Evolutionary conservation across 1,284 basidiomycete species (phyloP), one percentile per base, ranked within the genome.

Genomic region (Schizophyllum commune): DNA sequence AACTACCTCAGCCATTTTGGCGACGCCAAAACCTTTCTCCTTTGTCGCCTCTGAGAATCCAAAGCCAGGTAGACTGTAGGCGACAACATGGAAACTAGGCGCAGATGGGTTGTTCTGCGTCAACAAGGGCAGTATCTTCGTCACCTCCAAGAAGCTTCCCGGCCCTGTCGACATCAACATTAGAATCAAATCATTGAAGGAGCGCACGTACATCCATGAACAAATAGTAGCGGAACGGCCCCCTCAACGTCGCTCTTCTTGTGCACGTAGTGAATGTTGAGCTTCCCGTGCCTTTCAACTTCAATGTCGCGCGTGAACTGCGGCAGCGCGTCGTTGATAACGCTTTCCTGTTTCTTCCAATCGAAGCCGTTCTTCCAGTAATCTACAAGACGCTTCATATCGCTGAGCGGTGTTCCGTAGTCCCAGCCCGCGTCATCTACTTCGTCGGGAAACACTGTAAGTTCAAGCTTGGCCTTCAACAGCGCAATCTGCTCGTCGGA

Each of bases 51-150:
- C 77, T 0, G 83, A 84, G 67, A 83, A 83, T 0, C 83, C 82
- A 67, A 69, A 86, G 0, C 80, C 80, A 5, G 84, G 83, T 15
- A 85, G 65, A 66, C 81, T 80, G 4, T 78, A 64, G 0, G 79
- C 78, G 0, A 85, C 81, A 20, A 85, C 81, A 64, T 86, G 83
- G 66, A 87, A 86, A 60, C 76, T 80, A 0, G 83, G 83, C 54
- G 79, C 72, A 3, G 79, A 74, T 4, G 74, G 57, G 0, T 75
- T 74, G 0, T 72, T 68, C 1, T 72, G 67, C 0, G 74, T 74
- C 60, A 86, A 70, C 0, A 84, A 65, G 0, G 85, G 82, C 0
- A 85, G 69, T 0, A 85, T 69, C 69, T 83, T 86, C 57, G 71
- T 70, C 17, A 77, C 78, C 71, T 87, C 84, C 32, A 82, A 67